Conservation (phyloP, 192 early-diverging fungal species). For the Coemansia aciculifera region DNA sequence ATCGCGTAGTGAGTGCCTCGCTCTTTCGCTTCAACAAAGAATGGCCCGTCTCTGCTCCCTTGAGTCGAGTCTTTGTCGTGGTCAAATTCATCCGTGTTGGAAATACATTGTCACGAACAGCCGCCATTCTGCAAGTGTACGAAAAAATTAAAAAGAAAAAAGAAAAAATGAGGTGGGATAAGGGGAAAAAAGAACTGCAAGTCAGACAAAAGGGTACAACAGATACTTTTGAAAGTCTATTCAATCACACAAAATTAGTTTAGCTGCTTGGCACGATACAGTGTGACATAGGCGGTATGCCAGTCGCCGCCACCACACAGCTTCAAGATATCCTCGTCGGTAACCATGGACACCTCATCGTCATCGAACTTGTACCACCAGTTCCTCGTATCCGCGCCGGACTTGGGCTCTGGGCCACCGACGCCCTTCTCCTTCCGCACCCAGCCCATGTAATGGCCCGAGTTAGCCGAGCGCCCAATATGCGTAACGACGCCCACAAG, state of each 20-base stretch:
- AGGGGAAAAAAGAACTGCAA: no score
- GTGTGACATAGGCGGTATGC: slow-evolving; percentile 84
- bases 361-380: slow-evolving; percentile 97
- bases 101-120: slow-evolving; percentile 81
- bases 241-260: slow-evolving; percentile 18
- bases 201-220: no score
- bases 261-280: slow-evolving; percentile 80
- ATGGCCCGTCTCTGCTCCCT: slow-evolving; percentile 98
- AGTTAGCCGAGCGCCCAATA: slow-evolving; percentile 89
- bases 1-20: slow-evolving; percentile 94
- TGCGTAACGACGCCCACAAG: slow-evolving; percentile 93
- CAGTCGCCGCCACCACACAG: slow-evolving; percentile 88
- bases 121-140: slow-evolving; percentile 59
- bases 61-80: slow-evolving; percentile 91
- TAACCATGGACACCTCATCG: slow-evolving; percentile 85
- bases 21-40: slow-evolving; percentile 96
- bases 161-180: no score
- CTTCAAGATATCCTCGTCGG: slow-evolving; percentile 83
- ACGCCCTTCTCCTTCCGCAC: slow-evolving; percentile 69
- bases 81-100: slow-evolving; percentile 98
- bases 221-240: no score
- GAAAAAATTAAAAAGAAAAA: not conserved
- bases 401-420: slow-evolving; percentile 49
- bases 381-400: slow-evolving; percentile 38
- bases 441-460: slow-evolving; percentile 97